These are phyloP conservation scores for Arabidopsis arenosa DNA, from an alignment of 345 rosid species.

Conservation along the genomic window DNA sequence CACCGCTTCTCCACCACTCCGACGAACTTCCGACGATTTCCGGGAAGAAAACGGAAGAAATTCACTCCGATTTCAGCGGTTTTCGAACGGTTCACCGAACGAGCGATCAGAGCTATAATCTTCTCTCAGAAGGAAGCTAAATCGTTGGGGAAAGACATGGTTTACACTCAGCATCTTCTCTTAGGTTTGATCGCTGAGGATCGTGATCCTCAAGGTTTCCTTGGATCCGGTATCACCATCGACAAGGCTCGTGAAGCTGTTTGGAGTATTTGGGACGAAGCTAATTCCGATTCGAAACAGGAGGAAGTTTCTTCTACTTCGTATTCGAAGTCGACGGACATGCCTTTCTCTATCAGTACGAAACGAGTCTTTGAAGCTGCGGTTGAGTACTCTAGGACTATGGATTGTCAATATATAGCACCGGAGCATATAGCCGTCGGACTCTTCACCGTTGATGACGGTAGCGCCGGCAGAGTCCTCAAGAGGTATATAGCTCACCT, in stretches of 20 bases:
- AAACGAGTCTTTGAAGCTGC: conserved; percentile 97
- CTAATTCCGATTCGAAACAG: conserved; percentile 35
- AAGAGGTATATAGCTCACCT: conserved; percentile 66
- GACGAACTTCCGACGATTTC: conserved; percentile 30
- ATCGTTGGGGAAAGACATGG: conserved; percentile 79
- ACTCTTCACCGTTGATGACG: conserved; percentile 89
- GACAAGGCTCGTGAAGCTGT: conserved; percentile 81
- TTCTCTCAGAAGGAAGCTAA: conserved; percentile 87
- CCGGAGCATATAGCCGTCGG: conserved; percentile 95
- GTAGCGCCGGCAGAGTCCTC: conserved; percentile 78
- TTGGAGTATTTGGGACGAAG: conserved; percentile 62
- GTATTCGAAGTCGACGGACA: conserved; percentile 51
- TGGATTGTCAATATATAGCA: conserved; percentile 84
- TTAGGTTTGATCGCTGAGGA: conserved; percentile 82
- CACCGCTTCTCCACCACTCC: conserved; percentile 34
- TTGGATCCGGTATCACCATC: conserved; percentile 72
- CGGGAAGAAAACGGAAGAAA: conserved; percentile 49
- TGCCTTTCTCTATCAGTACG: conserved; percentile 79
- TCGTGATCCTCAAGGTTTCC: conserved; percentile 80
- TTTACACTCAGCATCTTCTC: conserved; percentile 80
- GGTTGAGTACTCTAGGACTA: conserved; percentile 82
- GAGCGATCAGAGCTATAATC: conserved; percentile 79
- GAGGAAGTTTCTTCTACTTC: conserved; percentile 42
- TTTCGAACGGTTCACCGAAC: conserved; percentile 81
- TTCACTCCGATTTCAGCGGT: conserved; percentile 62